Percentiles rank a stretch among this genome's conserved stretches.
phyloP scores from a whole-genome alignment of 2,329 filamentous ascomycete species.

The Arthroderma sp. region DNA sequence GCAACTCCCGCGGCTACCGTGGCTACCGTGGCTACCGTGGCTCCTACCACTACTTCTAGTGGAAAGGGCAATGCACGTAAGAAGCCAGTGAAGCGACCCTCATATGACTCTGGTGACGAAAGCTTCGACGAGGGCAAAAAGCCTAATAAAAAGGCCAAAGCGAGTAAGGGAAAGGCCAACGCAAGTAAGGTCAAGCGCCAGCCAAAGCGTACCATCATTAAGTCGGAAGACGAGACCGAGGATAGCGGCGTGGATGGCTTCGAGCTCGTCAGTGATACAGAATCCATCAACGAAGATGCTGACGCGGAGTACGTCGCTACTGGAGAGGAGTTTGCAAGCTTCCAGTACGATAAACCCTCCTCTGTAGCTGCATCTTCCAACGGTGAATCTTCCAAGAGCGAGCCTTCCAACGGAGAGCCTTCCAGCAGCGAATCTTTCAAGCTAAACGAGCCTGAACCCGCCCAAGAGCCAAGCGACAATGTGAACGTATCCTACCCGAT shows the following conservation, averaged over 20 bases:
- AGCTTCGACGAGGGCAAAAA: background rate
- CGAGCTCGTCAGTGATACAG: background rate
- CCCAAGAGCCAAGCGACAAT: background rate
- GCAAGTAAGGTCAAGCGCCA: background rate
- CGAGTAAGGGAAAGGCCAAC: background rate
- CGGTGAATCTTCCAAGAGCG: too few relatives aligned
- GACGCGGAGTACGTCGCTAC: conserved; percentile 5
- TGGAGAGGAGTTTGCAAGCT: conserved; percentile 7
- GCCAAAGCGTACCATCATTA: background rate
- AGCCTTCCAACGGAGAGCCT: too few relatives aligned
- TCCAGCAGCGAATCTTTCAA: background rate
- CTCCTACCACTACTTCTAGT: background rate
- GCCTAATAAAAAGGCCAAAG: background rate
- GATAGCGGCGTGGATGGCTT: background rate
- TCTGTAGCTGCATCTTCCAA: background rate
- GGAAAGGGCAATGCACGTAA: conserved; percentile 1
- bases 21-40: too few relatives aligned
- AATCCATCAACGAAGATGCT: background rate
- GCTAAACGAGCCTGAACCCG: background rate
- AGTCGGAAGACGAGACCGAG: background rate
- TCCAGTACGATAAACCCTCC: conserved; percentile 4
- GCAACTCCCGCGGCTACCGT: too few relatives aligned
- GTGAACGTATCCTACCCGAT: background rate
- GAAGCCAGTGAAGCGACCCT: conserved; percentile 10
- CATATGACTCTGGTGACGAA: conserved; percentile 2